phyloP scores from a whole-genome alignment of 1,284 basidiomycete species.

The Xerocomus minutiporus region DNA sequence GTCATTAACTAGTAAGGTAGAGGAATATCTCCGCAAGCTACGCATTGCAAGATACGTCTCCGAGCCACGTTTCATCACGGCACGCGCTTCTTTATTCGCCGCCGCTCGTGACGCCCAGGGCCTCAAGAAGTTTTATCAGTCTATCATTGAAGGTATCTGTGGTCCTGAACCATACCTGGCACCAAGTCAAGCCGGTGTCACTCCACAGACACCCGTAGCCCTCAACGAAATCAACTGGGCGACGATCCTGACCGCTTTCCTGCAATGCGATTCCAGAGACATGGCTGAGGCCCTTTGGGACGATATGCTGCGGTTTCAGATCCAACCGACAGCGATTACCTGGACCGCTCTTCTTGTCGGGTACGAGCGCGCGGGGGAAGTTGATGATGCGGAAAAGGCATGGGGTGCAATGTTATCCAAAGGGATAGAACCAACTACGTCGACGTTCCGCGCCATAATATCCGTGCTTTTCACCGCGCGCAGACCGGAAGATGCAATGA shows the following conservation, averaged over 20 bases:
- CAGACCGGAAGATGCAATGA: constrained; percentile 43
- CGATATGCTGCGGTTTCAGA: constrained; percentile 48
- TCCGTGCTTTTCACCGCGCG: constrained; percentile 48
- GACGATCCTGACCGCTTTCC: constrained; percentile 57
- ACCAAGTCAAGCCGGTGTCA: constrained; percentile 34
- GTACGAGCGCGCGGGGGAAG: constrained; percentile 45
- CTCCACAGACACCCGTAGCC: constrained; percentile 39
- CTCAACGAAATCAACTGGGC: constrained; percentile 58
- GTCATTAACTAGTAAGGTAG: constrained; percentile 37
- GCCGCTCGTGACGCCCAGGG: constrained; percentile 26
- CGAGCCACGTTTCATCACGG: constrained; percentile 45
- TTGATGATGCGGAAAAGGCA: constrained; percentile 44
- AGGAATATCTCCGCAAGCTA: constrained; percentile 44
- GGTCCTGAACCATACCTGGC: constrained; percentile 46
- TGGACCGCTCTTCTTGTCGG: constrained; percentile 68
- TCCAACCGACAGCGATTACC: constrained; percentile 46
- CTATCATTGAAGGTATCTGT: constrained; percentile 47
- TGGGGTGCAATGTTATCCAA: constrained; percentile 59
- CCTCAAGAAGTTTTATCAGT: constrained; percentile 46
- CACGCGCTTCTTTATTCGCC: constrained; percentile 46
- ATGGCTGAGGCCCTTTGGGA: constrained; percentile 60
- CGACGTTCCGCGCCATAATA: constrained; percentile 61
- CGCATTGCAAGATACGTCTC: constrained; percentile 48
- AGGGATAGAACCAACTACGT: constrained; percentile 48
- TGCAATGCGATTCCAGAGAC: constrained; percentile 48